Evolutionary conservation across 495 filamentous ascomycete species (phyloP).

Genomic region (Letharia lupina): DNA sequence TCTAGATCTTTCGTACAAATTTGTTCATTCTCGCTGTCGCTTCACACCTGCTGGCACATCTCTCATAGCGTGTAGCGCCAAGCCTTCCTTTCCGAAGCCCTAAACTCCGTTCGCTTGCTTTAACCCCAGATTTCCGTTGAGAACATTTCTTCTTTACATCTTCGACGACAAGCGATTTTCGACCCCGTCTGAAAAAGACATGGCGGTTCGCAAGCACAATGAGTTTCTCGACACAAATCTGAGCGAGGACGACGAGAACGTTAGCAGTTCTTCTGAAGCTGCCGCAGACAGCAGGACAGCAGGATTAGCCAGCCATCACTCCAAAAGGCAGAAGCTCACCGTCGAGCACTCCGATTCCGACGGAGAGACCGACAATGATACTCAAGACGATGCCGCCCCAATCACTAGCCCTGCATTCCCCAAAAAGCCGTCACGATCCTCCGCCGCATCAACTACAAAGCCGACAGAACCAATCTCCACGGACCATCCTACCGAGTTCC

Average conservation of each 20-base stretch:
- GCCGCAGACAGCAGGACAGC: conserved; percentile 40
- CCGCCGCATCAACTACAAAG: background rate
- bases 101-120: background rate
- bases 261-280: conserved; percentile 62
- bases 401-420: background rate
- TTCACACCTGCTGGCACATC: too few species aligned
- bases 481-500: conserved; percentile 22
- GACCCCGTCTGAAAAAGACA: conserved; percentile 23
- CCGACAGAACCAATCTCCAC: conserved; percentile 6
- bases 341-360: conserved; percentile 7
- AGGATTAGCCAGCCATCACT: conserved; percentile 5
- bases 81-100: background rate
- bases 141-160: background rate
- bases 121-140: background rate
- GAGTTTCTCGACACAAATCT: conserved; percentile 60
- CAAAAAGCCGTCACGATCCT: background rate
- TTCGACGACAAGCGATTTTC: background rate
- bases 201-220: conserved; percentile 64
- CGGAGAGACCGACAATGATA: conserved; percentile 3
- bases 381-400: background rate
- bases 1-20: too few species aligned
- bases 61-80: too few species aligned
- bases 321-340: conserved; percentile 21
- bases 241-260: conserved; percentile 54
- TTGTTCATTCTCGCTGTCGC: too few species aligned